These are phyloP conservation scores for Pseudogymnoascus sp. DNA, from an alignment of 2,329 filamentous ascomycete genomes.

Conservation along the genomic window DNA sequence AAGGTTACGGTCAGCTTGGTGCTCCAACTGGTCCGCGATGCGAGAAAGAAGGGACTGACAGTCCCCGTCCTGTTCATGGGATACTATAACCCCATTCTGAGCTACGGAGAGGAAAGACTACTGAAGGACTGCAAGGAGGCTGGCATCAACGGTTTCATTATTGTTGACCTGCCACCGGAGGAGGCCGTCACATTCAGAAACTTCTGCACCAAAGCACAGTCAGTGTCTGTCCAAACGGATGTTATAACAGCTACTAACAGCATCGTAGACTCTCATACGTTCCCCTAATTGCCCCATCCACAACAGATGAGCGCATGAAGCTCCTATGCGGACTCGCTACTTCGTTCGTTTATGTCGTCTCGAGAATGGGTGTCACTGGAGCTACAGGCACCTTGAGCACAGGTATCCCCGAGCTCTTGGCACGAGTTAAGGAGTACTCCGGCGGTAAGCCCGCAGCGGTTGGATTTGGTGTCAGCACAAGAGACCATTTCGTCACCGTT, in stretches of 20 bases:
- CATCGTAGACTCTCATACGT: constrained; percentile 73
- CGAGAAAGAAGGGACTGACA: constrained; percentile 67
- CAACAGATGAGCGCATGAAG: constrained; percentile 88
- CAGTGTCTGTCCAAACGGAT: constrained; percentile 27
- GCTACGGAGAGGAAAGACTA: constrained; percentile 87
- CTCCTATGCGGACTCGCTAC: constrained; percentile 93
- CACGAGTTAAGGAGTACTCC: constrained; percentile 84
- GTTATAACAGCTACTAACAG: constrained; percentile 11
- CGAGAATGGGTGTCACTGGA: constrained; percentile 92
- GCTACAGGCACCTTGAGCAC: constrained; percentile 76
- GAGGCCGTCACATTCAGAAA: constrained; percentile 89
- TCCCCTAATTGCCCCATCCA: constrained; percentile 90
- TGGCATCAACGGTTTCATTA: constrained; percentile 92
- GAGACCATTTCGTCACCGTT: constrained; percentile 85
- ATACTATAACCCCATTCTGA: constrained; percentile 94
- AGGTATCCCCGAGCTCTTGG: constrained; percentile 72
- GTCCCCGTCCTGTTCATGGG: constrained; percentile 92
- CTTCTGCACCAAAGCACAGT: constrained; percentile 71
- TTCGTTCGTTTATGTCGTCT: constrained; percentile 98
- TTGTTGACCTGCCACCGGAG: constrained; percentile 91
- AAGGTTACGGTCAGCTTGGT: constrained; percentile 76
- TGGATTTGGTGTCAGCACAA: constrained; percentile 92
- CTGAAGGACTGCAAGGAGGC: constrained; percentile 76
- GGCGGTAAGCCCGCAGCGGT: constrained; percentile 86
- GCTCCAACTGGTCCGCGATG: constrained; percentile 75